A percentile compares a stretch with the other conserved stretches of the same genome.
phyloP scores from a whole-genome alignment of 2,329 filamentous ascomycete genomes.

The Monilinia vaccinii-corymbosi region DNA sequence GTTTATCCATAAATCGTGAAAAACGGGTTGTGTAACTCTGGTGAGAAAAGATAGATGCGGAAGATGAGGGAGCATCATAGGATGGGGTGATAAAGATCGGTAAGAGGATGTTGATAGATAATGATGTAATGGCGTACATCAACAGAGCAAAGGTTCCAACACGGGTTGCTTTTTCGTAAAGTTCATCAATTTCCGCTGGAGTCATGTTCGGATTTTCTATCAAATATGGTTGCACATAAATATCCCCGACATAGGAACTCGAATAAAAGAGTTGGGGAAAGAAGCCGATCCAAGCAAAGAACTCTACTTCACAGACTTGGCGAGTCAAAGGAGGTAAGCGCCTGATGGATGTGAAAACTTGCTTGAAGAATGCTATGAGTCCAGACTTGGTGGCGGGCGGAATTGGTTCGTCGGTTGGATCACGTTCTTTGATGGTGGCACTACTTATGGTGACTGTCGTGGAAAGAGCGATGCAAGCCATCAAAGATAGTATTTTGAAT shows the following conservation, averaged over 20 bases:
- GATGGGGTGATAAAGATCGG: constrained; percentile 80
- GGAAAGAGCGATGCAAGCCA: constrained; percentile 67
- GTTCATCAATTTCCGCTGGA: constrained; percentile 61
- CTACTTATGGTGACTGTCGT: constrained; percentile 65
- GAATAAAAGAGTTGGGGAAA: constrained; percentile 95
- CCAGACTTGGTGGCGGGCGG: constrained; percentile 52
- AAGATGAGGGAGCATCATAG: constrained; percentile 43
- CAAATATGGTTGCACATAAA: constrained; percentile 80
- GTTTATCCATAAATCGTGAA: constrained; percentile 40
- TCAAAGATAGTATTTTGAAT: constrained; percentile 84
- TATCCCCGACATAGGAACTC: constrained; percentile 86
- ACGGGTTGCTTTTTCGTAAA: constrained; percentile 79
- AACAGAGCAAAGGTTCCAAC: constrained; percentile 84
- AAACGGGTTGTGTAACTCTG: constrained; percentile 24
- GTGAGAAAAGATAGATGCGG: constrained; percentile 18
- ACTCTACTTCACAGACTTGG: constrained; percentile 72
- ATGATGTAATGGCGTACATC: constrained; percentile 77
- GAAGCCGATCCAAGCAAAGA: constrained; percentile 90
- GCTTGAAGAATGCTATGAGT: constrained; percentile 68
- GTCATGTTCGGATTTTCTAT: constrained; percentile 69
- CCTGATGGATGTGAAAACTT: constrained; percentile 67
- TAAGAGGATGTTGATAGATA: constrained; percentile 71
- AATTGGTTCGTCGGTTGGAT: constrained; percentile 64
- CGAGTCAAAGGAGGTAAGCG: constrained; percentile 73
- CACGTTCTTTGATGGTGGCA: constrained; percentile 62